These are phyloP conservation scores for Hypoxylon sp. DNA, from an alignment of 2,329 filamentous ascomycete species.

Conservation along the genomic window DNA sequence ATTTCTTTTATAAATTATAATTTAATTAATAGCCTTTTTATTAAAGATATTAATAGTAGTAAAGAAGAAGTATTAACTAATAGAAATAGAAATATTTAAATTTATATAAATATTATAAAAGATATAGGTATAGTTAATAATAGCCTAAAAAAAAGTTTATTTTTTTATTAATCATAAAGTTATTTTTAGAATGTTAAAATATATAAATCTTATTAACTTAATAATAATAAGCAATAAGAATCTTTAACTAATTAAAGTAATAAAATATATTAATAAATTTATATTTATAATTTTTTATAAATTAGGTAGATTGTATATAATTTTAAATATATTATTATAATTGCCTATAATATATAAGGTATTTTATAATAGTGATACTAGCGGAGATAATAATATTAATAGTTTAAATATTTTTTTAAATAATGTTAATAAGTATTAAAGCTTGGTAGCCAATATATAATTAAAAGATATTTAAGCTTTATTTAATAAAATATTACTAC, in stretches of 20 bases:
- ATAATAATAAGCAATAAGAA: not conserved
- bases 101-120: constrained; percentile 3
- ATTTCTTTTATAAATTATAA: too few relatives aligned
- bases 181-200: not conserved
- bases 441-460: not conserved
- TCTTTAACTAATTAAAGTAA: too few relatives aligned
- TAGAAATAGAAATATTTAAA: too few relatives aligned
- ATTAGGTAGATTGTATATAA: not conserved
- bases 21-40: too few relatives aligned
- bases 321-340: too few relatives aligned
- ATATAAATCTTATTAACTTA: too few relatives aligned
- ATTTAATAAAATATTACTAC: not conserved
- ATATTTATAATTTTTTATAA: not conserved
- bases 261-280: too few relatives aligned
- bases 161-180: not conserved
- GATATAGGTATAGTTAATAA: constrained; percentile 8
- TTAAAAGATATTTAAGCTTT: not conserved
- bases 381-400: too few relatives aligned
- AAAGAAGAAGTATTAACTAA: too few relatives aligned
- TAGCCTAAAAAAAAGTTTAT: not conserved
- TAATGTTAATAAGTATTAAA: not conserved
- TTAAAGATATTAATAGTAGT: too few relatives aligned
- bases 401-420: not conserved
- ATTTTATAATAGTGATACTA: too few relatives aligned
- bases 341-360: too few relatives aligned